These are phyloP conservation scores for Epichloe typhina DNA, from an alignment of 2,329 filamentous ascomycete genomes.

Conservation along the genomic window DNA sequence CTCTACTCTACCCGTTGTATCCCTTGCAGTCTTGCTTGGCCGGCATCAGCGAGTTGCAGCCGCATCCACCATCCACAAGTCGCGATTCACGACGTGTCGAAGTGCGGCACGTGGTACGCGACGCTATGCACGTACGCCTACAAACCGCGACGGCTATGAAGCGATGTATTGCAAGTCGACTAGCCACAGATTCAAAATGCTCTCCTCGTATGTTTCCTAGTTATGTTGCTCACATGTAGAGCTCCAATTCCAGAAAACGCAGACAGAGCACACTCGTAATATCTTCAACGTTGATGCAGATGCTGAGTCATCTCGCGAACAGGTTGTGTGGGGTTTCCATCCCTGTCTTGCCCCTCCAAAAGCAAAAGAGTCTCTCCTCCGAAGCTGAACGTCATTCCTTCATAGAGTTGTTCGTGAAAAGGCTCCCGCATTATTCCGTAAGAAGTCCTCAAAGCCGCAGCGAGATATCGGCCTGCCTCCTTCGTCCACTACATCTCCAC, in stretches of 20 bases:
- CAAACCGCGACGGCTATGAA: background rate
- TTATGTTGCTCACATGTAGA: too few species aligned
- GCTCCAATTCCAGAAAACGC: too few species aligned
- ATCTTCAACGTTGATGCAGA: background rate
- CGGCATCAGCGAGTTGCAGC: background rate
- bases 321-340: background rate
- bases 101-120: background rate
- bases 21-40: too few species aligned
- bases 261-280: too few species aligned
- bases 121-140: background rate
- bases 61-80: background rate
- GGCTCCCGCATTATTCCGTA: background rate
- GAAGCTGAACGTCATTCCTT: background rate
- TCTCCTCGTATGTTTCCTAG: too few species aligned
- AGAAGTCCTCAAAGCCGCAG: background rate
- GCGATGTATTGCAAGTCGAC: too few species aligned
- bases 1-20: background rate
- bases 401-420: background rate
- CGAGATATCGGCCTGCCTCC: background rate
- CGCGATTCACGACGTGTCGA: background rate
- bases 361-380: background rate
- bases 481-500: background rate
- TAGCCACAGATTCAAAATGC: too few species aligned
- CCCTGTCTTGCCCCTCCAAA: background rate
- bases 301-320: constrained; percentile 2